These are phyloP conservation scores for Adansonia grandidieri DNA, from an alignment of 441 rosid species.

Conservation along the genomic window DNA sequence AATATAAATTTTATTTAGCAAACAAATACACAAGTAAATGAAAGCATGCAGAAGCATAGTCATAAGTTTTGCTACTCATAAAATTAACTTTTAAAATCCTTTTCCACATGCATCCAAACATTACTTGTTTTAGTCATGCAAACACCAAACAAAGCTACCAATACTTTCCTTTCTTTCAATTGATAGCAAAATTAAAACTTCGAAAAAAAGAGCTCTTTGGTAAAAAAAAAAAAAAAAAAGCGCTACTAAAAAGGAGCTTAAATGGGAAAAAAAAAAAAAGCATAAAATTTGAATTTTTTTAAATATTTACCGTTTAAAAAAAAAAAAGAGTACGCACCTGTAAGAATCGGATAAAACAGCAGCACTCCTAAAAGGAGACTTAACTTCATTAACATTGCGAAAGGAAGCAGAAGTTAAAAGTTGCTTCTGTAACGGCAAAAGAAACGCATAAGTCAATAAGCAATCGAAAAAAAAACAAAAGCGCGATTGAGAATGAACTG, in stretches of 20 bases:
- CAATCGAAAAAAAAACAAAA: neutral
- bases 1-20: neutral
- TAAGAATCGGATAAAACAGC: conserved; percentile 53
- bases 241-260: neutral
- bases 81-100: neutral
- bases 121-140: neutral
- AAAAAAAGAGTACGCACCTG: conserved; percentile 37
- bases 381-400: conserved; percentile 33
- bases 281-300: neutral
- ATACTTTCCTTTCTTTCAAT: neutral
- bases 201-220: neutral
- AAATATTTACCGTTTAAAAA: neutral
- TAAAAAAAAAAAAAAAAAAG: neutral
- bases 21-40: neutral
- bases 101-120: neutral
- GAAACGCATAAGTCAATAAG: neutral
- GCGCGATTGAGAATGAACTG: neutral
- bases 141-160: neutral
- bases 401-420: conserved; percentile 30
- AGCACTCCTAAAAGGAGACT: conserved; percentile 41
- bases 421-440: conserved; percentile 46
- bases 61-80: neutral
- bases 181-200: neutral
- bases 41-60: neutral
- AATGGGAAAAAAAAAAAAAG: neutral